A percentile compares a stretch with the other conserved stretches of the same genome.
Conservation (phyloP, 139 green algal genomes). For the Chlamydomonas sp. region DNA sequence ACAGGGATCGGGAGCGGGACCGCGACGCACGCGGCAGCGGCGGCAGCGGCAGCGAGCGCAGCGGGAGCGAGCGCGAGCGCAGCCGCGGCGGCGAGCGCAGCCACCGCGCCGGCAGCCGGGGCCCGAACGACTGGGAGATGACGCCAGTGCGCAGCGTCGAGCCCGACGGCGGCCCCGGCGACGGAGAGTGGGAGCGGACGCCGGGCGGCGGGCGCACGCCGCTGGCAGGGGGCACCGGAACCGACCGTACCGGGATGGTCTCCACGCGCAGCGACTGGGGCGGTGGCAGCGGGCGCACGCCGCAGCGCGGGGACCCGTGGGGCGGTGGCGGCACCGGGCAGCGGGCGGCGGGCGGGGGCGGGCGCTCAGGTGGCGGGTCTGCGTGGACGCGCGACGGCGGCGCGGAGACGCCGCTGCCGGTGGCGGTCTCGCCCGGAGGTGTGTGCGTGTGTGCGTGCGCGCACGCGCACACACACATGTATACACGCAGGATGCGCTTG, state of each 20-base stretch:
- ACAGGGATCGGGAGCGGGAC: slow-evolving; percentile 14
- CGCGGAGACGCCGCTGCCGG: too few species aligned
- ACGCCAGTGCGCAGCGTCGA: slow-evolving; percentile 22
- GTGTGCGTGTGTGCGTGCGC: too few species aligned
- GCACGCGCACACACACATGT: not conserved
- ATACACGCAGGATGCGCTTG: not conserved
- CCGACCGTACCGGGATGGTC: not conserved
- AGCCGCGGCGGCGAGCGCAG: not conserved
- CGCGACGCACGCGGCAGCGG: slow-evolving; percentile 10
- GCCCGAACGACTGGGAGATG: slow-evolving; percentile 26
- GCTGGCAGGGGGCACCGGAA: too few species aligned
- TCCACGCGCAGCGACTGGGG: not conserved
- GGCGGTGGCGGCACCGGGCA: too few species aligned
- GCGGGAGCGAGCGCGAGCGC: not conserved
- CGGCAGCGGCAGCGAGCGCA: slow-evolving; percentile 15
- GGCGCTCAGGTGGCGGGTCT: too few species aligned
- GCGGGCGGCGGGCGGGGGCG: too few species aligned
- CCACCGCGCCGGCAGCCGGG: not conserved
- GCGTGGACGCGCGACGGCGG: too few species aligned
- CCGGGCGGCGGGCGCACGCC: too few species aligned
- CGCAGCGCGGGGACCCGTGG: not conserved
- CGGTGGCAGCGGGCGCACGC: slow-evolving; percentile 8
- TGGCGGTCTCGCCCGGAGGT: too few species aligned
- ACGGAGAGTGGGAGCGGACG: slow-evolving; percentile 46
- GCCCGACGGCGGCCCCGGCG: not conserved